phyloP scores from a whole-genome alignment of 2,329 filamentous ascomycete genomes.

The Lachnellula subtilissima region DNA sequence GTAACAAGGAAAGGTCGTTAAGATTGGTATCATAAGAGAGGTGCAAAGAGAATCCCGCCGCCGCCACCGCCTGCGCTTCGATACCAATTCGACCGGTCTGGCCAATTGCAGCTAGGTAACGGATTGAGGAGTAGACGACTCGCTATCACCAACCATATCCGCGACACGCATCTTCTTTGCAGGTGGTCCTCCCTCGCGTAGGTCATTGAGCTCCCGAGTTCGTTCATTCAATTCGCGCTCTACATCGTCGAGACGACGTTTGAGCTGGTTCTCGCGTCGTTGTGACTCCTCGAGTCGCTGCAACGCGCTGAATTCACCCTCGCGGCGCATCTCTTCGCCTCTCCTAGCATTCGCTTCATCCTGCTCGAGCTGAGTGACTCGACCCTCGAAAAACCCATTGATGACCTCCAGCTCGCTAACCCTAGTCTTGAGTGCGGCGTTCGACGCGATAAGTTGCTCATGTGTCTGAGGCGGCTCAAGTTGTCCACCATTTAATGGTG shows the following conservation, averaged over 20 bases:
- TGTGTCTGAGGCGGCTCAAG: conserved; percentile 71
- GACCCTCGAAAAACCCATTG: conserved; percentile 73
- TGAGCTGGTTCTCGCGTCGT: conserved; percentile 73
- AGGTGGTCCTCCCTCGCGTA: conserved; percentile 40
- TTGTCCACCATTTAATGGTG: conserved; percentile 49
- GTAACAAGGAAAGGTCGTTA: conserved; percentile 13
- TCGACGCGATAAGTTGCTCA: conserved; percentile 73
- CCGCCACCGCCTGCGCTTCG: not conserved
- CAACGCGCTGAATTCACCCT: conserved; percentile 51
- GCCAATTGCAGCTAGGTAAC: conserved; percentile 16
- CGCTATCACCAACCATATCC: conserved; percentile 38
- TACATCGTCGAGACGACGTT: conserved; percentile 74
- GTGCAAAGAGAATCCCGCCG: conserved; percentile 7
- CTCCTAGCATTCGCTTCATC: conserved; percentile 65
- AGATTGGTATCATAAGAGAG: conserved; percentile 20
- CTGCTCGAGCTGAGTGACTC: conserved; percentile 70
- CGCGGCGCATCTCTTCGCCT: conserved; percentile 52
- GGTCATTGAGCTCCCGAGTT: conserved; percentile 33
- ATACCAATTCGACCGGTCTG: not conserved
- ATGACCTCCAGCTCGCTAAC: conserved; percentile 95
- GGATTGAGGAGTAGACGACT: conserved; percentile 30
- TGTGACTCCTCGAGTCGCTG: conserved; percentile 71
- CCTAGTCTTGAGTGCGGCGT: conserved; percentile 86
- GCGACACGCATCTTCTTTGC: conserved; percentile 53
- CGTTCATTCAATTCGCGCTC: conserved; percentile 48